Conservation (phyloP, 2,329 filamentous ascomycete genomes). For the Fusarium burgessii region DNA sequence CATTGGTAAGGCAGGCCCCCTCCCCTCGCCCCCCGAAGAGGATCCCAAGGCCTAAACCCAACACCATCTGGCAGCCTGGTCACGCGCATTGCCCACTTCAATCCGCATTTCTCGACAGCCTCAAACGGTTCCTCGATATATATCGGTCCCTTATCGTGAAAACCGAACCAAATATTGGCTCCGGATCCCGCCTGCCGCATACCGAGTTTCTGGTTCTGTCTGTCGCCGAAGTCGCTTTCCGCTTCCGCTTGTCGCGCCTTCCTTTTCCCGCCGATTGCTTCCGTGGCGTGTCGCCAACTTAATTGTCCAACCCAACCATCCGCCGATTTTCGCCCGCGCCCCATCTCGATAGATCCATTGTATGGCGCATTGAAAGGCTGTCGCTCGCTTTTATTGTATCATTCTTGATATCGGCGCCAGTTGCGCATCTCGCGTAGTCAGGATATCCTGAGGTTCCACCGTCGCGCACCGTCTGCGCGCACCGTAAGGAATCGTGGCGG, state of each 20-base stretch:
- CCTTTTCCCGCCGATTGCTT: slow-evolving; percentile 31
- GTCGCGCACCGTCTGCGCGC: slow-evolving; percentile 49
- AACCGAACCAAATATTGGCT: slow-evolving; percentile 31
- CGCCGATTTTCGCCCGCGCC: slow-evolving; percentile 33
- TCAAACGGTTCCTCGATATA: slow-evolving; percentile 47
- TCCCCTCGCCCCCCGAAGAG: slow-evolving; percentile 28
- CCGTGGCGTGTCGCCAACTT: slow-evolving; percentile 45
- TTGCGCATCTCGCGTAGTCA: slow-evolving; percentile 29
- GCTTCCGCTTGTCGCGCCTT: slow-evolving; percentile 34
- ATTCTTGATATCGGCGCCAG: slow-evolving; percentile 29
- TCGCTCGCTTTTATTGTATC: slow-evolving; percentile 37
- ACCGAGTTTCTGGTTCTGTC: slow-evolving; percentile 23
- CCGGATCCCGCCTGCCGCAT: slow-evolving; percentile 28
- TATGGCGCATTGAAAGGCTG: slow-evolving; percentile 51
- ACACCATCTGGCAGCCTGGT: slow-evolving; percentile 51
- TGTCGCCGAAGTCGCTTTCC: slow-evolving; percentile 33
- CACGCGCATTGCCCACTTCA: slow-evolving; percentile 55
- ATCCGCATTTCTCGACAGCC: slow-evolving; percentile 50
- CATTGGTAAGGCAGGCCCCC: slow-evolving; percentile 37
- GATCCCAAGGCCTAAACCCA: slow-evolving; percentile 46
- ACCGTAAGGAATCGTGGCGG: slow-evolving; percentile 62
- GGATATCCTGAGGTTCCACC: slow-evolving; percentile 30
- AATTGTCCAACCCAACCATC: slow-evolving; percentile 37
- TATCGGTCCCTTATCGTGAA: slow-evolving; percentile 39
- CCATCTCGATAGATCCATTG: slow-evolving; percentile 39